Percentiles rank a stretch among this genome's conserved stretches.
phyloP scores from a whole-genome alignment of 179 eudicot genomes.

The Heliamphora pulchella region DNA sequence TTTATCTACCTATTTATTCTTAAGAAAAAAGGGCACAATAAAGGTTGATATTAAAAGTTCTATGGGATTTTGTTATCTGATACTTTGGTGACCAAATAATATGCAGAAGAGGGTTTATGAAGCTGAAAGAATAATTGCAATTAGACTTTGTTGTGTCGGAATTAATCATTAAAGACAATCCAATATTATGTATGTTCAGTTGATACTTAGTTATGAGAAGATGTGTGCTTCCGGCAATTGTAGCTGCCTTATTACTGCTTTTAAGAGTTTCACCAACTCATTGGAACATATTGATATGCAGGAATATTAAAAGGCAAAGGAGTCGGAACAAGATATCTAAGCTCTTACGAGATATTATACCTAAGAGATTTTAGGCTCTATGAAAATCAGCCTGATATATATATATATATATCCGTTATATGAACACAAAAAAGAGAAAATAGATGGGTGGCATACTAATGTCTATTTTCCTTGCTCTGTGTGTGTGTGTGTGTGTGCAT shows the following conservation, averaged over 20 bases:
- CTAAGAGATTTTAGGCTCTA: constrained; percentile 6
- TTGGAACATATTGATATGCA: neutral
- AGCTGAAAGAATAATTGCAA: neutral
- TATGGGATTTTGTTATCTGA: neutral
- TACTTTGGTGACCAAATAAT: neutral
- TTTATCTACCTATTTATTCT: neutral
- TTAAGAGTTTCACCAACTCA: neutral
- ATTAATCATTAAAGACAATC: neutral
- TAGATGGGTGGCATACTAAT: neutral
- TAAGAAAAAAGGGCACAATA: neutral
- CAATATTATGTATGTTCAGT: neutral
- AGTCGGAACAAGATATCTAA: neutral
- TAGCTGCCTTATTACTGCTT: neutral
- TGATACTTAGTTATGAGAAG: neutral
- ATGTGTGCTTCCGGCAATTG: neutral
- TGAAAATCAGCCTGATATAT: neutral
- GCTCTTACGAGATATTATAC: neutral
- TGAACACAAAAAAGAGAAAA: neutral
- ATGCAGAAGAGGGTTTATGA: neutral
- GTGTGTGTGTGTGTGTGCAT: too few species aligned
- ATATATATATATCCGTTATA: neutral
- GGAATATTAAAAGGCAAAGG: neutral
- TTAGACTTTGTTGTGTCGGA: neutral
- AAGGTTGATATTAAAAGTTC: neutral
- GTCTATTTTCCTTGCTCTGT: neutral